Conservation (phyloP, 495 filamentous ascomycete species). For the Penicillium dipodomyicola region DNA sequence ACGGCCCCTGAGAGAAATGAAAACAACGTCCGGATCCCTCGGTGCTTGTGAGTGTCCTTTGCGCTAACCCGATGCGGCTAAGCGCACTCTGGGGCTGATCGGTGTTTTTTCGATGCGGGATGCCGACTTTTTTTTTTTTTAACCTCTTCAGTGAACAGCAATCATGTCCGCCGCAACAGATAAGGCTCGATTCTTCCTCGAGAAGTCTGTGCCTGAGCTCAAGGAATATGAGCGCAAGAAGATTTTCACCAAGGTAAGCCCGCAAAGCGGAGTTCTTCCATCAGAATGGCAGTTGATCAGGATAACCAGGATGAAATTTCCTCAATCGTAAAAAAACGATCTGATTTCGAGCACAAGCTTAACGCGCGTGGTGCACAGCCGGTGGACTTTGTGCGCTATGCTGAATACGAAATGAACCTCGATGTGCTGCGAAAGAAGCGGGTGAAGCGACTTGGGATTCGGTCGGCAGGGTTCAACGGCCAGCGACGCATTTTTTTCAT, state of each 20-base stretch:
- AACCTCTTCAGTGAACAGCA: slow-evolving; percentile 8
- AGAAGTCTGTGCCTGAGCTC: slow-evolving; percentile 86
- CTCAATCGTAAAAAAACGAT: slow-evolving; percentile 81
- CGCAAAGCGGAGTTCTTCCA: not conserved
- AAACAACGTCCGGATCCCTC: slow-evolving; percentile 27
- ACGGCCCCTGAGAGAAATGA: slow-evolving; percentile 38
- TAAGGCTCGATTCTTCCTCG: slow-evolving; percentile 91
- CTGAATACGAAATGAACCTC: slow-evolving; percentile 87
- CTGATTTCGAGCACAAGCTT: slow-evolving; percentile 88
- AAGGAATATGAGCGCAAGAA: slow-evolving; percentile 84
- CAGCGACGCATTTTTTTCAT: slow-evolving; percentile 83
- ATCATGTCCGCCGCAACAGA: slow-evolving; percentile 81
- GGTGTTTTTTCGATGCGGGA: slow-evolving; percentile 37
- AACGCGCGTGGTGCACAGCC: slow-evolving; percentile 74
- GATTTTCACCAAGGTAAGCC: slow-evolving; percentile 71
- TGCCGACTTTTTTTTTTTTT: slow-evolving; percentile 38
- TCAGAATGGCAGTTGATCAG: slow-evolving; percentile 13
- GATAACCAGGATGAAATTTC: slow-evolving; percentile 72
- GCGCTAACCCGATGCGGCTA: slow-evolving; percentile 24
- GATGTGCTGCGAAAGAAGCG: slow-evolving; percentile 79
- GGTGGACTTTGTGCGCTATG: slow-evolving; percentile 79
- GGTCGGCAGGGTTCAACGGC: slow-evolving; percentile 58
- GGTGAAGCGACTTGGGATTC: slow-evolving; percentile 73
- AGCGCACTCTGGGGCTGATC: slow-evolving; percentile 15
- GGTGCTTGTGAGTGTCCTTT: slow-evolving; percentile 26